Base-by-base conservation (phyloP, 2,329 filamentous ascomycete species). In the Pseudogymnoascus sp. region DNA sequence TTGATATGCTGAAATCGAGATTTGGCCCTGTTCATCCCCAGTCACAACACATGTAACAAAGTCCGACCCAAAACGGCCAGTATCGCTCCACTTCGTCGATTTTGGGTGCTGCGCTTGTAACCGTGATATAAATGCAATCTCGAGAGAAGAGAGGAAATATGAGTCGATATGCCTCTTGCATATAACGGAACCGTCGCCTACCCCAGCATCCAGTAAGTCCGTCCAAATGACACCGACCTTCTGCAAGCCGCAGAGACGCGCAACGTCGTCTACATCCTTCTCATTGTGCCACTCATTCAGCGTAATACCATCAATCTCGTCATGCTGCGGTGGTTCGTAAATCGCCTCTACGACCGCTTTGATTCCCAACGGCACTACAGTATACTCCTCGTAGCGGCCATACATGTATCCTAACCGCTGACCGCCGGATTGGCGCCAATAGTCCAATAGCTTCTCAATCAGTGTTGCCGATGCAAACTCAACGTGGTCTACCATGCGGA, bases 341-440 rank as follows among this genome's bases (percentile, higher is more conserved):
- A 99, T 96, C 38, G 92, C 92, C 75, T 99, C 92, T 0, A 99
- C 92, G 1, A 99, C 84, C 13, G 92, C 92, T 74, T 99, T 99
- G 60, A 95, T 84, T 8, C 95, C 95, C 0, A 99, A 80, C 0
- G 94, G 95, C 3, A 99, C 90, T 70, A 95, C 90, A 2, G 86
- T 82, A 71, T 99, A 99, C 72, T 96, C 90, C 63, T 88, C 83
- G 69, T 96, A 96, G 59, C 85, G 84, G 15, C 94, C 94, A 67
- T 97, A 99, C 5, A 99, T 76, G 68, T 92, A 96, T 5, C 92
- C 94, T 52, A 97, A 73, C 38, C 94, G 82, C 71, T 99, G 94
- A 3, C 91, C 92, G 15, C 55, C 55, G 1, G 89, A 91, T 65
- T 83, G 86, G 66, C 95, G 82, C 92, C 94, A 99, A 61, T 92